These are phyloP conservation scores for Pseudopediastrum boryanum DNA, from an alignment of 139 green algal genomes.

Conservation along the genomic window DNA sequence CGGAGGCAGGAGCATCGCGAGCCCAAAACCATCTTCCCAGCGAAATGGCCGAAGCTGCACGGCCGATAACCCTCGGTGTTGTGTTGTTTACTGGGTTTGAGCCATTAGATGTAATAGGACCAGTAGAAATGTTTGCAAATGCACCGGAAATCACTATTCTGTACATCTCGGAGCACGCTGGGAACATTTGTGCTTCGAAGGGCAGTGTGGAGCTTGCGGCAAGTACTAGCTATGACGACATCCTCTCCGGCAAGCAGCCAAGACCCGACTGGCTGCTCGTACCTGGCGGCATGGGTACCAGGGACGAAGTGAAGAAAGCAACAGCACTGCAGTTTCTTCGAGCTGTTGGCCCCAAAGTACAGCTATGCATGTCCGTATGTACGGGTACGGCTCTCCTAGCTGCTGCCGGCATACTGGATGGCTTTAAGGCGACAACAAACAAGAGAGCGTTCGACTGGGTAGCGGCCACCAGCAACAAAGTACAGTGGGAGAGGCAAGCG, in stretches of 20 bases:
- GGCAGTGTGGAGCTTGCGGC: too few species aligned
- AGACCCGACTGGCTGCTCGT: constrained; percentile 26
- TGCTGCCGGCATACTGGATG: constrained; percentile 24
- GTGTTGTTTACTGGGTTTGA: too few species aligned
- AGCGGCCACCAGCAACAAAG: neutral
- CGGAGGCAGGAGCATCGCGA: too few species aligned
- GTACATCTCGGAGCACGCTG: too few species aligned
- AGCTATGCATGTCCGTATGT: constrained; percentile 31
- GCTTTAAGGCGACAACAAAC: constrained; percentile 20
- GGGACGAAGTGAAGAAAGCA: neutral
- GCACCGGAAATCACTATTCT: too few species aligned
- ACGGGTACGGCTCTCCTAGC: constrained; percentile 23
- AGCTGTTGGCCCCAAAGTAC: neutral
- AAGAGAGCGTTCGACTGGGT: constrained; percentile 19
- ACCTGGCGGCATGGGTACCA: constrained; percentile 15
- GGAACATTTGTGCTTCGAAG: too few species aligned
- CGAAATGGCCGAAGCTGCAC: too few species aligned
- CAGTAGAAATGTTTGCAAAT: too few species aligned
- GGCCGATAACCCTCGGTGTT: too few species aligned
- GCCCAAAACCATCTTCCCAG: too few species aligned
- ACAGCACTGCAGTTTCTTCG: neutral
- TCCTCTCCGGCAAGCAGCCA: neutral
- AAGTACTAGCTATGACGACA: too few species aligned
- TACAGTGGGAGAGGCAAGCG: constrained; percentile 1
- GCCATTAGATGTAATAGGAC: too few species aligned